These are phyloP conservation scores for Croton laevigatus DNA, from an alignment of 441 rosid species.

Conservation along the genomic window DNA sequence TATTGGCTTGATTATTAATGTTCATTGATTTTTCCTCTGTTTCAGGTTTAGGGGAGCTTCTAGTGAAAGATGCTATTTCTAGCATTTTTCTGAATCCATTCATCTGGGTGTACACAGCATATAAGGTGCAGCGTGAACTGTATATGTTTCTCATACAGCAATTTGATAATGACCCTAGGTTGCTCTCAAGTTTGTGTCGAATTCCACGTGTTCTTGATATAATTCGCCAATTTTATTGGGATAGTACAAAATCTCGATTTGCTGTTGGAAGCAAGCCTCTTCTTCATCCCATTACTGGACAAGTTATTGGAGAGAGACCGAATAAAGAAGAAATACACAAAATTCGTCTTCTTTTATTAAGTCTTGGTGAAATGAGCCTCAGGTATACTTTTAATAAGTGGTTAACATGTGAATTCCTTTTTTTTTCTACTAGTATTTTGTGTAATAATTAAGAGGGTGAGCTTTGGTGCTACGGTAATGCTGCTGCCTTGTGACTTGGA, in stretches of 20 bases:
- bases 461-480: too few species aligned
- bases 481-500: too few species aligned
- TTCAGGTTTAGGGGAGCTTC: constrained; percentile 80
- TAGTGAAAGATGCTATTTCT: constrained; percentile 83
- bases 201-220: constrained; percentile 86
- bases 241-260: constrained; percentile 60
- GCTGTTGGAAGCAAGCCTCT: constrained; percentile 83
- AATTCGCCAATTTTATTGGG: constrained; percentile 89
- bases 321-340: constrained; percentile 83
- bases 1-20: constrained; percentile 15
- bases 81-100: constrained; percentile 92
- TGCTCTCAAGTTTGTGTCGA: constrained; percentile 72
- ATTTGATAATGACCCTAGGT: constrained; percentile 84
- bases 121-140: constrained; percentile 93
- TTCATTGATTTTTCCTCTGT: constrained; percentile 16
- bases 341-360: constrained; percentile 91
- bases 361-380: constrained; percentile 99
- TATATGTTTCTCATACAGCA: constrained; percentile 95
- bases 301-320: constrained; percentile 79
- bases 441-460: too few species aligned
- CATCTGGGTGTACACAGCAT: constrained; percentile 79
- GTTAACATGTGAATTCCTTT: background rate
- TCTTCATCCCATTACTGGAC: constrained; percentile 61
- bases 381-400: constrained; percentile 45
- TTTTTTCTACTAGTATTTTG: background rate